These are phyloP conservation scores for Hanseniaspora lindneri DNA, from an alignment of 805 yeast species.

Conservation along the genomic window DNA sequence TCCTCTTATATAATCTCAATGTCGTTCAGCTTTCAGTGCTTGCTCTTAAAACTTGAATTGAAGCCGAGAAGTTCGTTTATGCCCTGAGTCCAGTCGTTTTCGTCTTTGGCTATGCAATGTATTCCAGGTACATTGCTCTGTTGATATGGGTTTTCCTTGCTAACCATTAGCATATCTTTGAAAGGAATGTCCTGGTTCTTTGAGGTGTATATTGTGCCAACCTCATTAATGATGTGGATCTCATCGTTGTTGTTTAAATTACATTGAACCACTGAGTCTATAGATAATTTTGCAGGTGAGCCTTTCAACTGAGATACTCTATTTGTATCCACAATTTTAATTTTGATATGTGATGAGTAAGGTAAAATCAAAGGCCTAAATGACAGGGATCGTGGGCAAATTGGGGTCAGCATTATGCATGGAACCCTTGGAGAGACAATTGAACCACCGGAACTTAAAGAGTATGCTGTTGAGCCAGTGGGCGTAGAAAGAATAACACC, in stretches of 20 bases:
- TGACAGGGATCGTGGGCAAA: conserved; percentile 83
- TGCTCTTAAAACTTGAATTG: conserved; percentile 63
- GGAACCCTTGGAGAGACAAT: conserved; percentile 83
- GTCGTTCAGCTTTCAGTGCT: too few relatives aligned
- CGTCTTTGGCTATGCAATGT: conserved; percentile 75
- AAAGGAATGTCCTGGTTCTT: conserved; percentile 37
- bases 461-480: conserved; percentile 91
- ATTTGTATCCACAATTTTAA: conserved; percentile 36
- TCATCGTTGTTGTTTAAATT: conserved; percentile 65
- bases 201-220: conserved; percentile 47
- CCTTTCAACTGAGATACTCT: conserved; percentile 25
- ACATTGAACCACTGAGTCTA: conserved; percentile 75
- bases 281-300: conserved; percentile 39
- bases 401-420: conserved; percentile 72
- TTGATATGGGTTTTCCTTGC: conserved; percentile 9
- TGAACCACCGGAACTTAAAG: conserved; percentile 81
- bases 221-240: conserved; percentile 56
- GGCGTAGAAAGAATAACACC: conserved; percentile 81
- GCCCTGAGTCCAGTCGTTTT: conserved; percentile 85
- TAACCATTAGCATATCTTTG: conserved; percentile 4
- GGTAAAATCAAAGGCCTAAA: conserved; percentile 83
- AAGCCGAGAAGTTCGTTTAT: conserved; percentile 80
- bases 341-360: conserved; percentile 56
- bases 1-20: too few relatives aligned
- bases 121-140: conserved; percentile 42